These are phyloP conservation scores for Aleurites moluccanus DNA, from an alignment of 441 rosid species.

Conservation along the genomic window DNA sequence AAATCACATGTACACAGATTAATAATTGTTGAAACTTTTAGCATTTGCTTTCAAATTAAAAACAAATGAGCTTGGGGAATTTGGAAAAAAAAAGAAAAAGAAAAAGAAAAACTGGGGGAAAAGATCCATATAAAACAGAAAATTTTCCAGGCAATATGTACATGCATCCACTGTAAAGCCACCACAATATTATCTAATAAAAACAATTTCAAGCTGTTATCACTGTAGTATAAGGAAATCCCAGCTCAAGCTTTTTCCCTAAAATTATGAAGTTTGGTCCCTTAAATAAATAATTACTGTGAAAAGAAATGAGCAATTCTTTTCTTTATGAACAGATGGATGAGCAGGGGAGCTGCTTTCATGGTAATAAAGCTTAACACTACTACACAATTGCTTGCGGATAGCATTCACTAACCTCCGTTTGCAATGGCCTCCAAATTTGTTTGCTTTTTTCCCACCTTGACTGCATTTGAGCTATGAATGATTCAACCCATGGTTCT, in stretches of 20 bases:
- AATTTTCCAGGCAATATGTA: background rate
- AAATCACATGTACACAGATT: too few relatives aligned
- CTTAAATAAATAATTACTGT: background rate
- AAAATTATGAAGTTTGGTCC: background rate
- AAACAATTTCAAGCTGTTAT: background rate
- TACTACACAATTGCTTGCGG: slow-evolving; percentile 85
- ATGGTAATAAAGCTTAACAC: background rate
- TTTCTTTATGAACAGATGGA: background rate
- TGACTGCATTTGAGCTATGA: slow-evolving; percentile 49
- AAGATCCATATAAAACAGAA: background rate
- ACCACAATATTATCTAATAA: background rate
- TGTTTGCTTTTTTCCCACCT: slow-evolving; percentile 66
- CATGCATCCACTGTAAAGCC: background rate
- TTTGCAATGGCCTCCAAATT: slow-evolving; percentile 58
- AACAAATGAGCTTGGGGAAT: too few relatives aligned
- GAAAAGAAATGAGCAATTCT: background rate
- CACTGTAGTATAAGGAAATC: background rate
- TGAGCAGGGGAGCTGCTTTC: background rate
- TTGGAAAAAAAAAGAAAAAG: background rate
- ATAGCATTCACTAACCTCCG: slow-evolving; percentile 82
- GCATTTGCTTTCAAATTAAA: too few relatives aligned
- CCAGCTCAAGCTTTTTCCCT: background rate
- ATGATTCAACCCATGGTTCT: slow-evolving; percentile 74
- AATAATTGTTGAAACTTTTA: too few relatives aligned
- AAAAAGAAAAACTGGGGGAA: background rate